phyloP scores from a whole-genome alignment of 2,329 filamentous ascomycete genomes.

The Pyrenochaeta sp. region DNA sequence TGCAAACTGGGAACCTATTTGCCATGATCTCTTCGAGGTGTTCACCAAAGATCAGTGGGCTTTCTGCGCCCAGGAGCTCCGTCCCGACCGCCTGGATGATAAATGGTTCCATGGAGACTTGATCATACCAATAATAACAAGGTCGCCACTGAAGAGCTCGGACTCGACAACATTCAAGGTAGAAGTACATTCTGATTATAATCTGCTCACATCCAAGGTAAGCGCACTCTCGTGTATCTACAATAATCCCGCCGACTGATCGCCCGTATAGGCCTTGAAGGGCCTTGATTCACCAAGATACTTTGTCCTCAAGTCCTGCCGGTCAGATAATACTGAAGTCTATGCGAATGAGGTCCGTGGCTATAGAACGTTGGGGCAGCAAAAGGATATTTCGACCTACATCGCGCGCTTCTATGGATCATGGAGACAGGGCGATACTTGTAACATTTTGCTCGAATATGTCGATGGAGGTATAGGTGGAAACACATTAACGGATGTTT shows the following conservation, averaged over 20 bases:
- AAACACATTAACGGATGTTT: slow-evolving; percentile 44
- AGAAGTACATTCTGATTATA: slow-evolving; percentile 14
- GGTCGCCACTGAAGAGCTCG: background rate
- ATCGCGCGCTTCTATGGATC: slow-evolving; percentile 25
- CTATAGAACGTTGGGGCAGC: slow-evolving; percentile 6
- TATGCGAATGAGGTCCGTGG: slow-evolving; percentile 23
- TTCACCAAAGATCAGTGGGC: slow-evolving; percentile 26
- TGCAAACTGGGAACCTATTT: slow-evolving; percentile 1
- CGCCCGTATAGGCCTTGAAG: background rate
- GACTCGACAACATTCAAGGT: slow-evolving; percentile 15
- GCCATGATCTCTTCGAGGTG: slow-evolving; percentile 3
- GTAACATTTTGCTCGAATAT: slow-evolving; percentile 49
- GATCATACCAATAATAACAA: slow-evolving; percentile 16
- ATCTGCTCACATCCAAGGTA: slow-evolving; percentile 5
- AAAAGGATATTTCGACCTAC: slow-evolving; percentile 5
- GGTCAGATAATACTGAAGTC: background rate
- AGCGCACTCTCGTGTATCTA: background rate
- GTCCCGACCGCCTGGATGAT: slow-evolving; percentile 1
- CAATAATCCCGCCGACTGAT: too few species aligned
- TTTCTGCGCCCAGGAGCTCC: slow-evolving; percentile 14
- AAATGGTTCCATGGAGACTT: background rate
- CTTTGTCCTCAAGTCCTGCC: slow-evolving; percentile 27
- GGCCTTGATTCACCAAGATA: slow-evolving; percentile 1
- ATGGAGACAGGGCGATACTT: slow-evolving; percentile 22
- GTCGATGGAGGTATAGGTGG: slow-evolving; percentile 43